Base-by-base conservation (phyloP, 2,329 filamentous ascomycete genomes). In the Pseudopyricularia javanii region DNA sequence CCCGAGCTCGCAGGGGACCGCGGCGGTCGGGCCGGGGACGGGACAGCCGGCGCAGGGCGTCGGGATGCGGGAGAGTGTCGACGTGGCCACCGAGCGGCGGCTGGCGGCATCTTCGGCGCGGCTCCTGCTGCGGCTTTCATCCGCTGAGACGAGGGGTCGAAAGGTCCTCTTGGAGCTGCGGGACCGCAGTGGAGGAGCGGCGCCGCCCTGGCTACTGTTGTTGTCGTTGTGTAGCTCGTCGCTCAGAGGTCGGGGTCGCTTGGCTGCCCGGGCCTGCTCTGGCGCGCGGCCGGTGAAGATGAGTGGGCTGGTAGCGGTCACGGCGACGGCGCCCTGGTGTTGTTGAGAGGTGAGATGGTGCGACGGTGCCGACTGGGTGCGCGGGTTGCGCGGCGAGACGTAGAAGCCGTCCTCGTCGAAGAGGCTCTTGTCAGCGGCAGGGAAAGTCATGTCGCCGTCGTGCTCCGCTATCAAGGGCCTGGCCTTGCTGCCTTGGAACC, bases 331-430 rank as follows among this genome's bases (percentile, higher is more conserved):
- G 50, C 17, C 24, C 15, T 22, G 37, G 26, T 30, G 35, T 14
- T 28, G 33, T 11, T 26, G 49, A 22, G 15, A 17, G 22, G 22
- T 11, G 6, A n/a, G 28, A 17, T 47, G 37, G 17, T 12, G 17
- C 17, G 28, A 8, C 2, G 14, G 26, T 17, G 30, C 32, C 3
- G 49, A 24, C 22, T 24, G 49, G 20, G 22, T 24, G 49, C 33
- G 35, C 22, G 32, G 49, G 22, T 28, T 50, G 15, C 45, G 34
- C 12, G 50, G 50, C 40, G 50, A 43, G 11, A 52, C 28, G 37
- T 47, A 52, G 40, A 52, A 52, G 15, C 50, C 50, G 24, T 52
- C 35, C 28, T 52, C 50, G 20, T 52, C 43, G 40, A 45, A 52
- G 17, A 45, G 26, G 28, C 35, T 34, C 40, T 52, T 40, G 30